phyloP scores from a whole-genome alignment of 768 basidiomycete genomes.

The Daedaleopsis nitida region DNA sequence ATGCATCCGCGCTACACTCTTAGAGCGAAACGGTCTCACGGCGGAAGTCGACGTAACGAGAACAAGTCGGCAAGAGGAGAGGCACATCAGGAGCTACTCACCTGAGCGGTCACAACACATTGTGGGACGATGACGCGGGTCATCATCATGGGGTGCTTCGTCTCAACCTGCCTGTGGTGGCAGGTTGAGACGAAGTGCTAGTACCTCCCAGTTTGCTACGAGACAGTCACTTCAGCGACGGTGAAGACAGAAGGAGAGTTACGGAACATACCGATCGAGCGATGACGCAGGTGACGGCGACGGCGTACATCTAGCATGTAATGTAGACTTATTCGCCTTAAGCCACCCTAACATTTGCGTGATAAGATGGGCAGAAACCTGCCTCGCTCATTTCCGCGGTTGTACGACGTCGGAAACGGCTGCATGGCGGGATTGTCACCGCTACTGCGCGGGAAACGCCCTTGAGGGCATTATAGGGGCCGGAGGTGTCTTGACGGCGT shows the following conservation, averaged over 20 bases:
- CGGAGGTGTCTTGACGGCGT: neutral
- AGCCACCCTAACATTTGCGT: neutral
- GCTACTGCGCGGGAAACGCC: neutral
- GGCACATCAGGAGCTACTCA: neutral
- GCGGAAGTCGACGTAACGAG: neutral
- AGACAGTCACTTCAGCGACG: neutral
- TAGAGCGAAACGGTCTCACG: neutral
- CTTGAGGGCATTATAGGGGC: neutral
- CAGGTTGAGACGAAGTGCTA: too few species aligned
- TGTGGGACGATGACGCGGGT: too few species aligned
- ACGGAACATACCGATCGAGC: neutral
- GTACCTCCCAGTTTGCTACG: too few species aligned
- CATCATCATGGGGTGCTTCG: too few species aligned
- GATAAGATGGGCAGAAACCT: neutral
- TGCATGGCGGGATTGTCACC: neutral
- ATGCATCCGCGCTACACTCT: neutral
- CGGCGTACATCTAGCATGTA: neutral
- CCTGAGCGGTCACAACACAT: neutral
- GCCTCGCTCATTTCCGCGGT: neutral
- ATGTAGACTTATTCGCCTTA: neutral
- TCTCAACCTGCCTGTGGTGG: too few species aligned
- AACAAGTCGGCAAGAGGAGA: neutral
- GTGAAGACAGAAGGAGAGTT: neutral
- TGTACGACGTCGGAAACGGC: neutral
- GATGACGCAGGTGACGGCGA: neutral